phyloP scores from a whole-genome alignment of 108 stramenopile species.

The Mediolabrus comicus region DNA sequence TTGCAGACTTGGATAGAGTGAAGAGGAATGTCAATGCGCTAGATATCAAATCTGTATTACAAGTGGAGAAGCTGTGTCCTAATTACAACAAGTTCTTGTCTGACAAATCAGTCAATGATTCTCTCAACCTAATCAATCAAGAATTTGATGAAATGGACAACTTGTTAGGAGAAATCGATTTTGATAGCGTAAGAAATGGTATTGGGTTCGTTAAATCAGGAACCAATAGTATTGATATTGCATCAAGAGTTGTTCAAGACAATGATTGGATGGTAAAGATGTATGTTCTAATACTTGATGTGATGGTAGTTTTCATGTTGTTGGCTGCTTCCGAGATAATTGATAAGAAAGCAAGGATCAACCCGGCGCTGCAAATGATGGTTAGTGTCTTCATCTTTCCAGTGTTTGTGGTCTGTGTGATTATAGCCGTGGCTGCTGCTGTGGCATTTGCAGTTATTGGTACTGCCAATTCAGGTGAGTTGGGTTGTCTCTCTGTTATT shows the following conservation, averaged over 20 bases:
- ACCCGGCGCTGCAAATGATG: slow-evolving; percentile 27
- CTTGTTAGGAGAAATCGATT: slow-evolving; percentile 19
- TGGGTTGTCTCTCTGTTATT: background rate
- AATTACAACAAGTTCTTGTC: slow-evolving; percentile 17
- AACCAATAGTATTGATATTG: slow-evolving; percentile 6
- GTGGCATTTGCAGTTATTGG: slow-evolving; percentile 17
- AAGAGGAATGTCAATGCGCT: slow-evolving; percentile 19
- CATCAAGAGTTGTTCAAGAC: slow-evolving; percentile 12
- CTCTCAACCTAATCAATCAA: background rate
- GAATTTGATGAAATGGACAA: slow-evolving; percentile 14
- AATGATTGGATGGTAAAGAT: slow-evolving; percentile 43
- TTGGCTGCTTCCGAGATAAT: slow-evolving; percentile 13
- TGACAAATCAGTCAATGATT: slow-evolving; percentile 1
- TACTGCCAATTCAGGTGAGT: slow-evolving; percentile 35
- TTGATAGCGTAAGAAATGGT: slow-evolving; percentile 15
- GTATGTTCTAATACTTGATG: slow-evolving; percentile 20
- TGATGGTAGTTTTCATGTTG: slow-evolving; percentile 31
- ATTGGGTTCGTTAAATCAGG: slow-evolving; percentile 23
- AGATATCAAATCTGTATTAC: slow-evolving; percentile 17
- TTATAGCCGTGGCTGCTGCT: slow-evolving; percentile 19
- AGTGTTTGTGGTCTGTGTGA: slow-evolving; percentile 22
- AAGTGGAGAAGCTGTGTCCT: slow-evolving; percentile 23
- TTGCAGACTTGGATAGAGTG: slow-evolving; percentile 25
- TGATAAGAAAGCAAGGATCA: background rate
- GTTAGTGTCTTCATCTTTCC: slow-evolving; percentile 28